Percentiles rank a stretch among this genome's conserved stretches.
Conservation (phyloP, 768 basidiomycete species). For the Mycena galericulata region DNA sequence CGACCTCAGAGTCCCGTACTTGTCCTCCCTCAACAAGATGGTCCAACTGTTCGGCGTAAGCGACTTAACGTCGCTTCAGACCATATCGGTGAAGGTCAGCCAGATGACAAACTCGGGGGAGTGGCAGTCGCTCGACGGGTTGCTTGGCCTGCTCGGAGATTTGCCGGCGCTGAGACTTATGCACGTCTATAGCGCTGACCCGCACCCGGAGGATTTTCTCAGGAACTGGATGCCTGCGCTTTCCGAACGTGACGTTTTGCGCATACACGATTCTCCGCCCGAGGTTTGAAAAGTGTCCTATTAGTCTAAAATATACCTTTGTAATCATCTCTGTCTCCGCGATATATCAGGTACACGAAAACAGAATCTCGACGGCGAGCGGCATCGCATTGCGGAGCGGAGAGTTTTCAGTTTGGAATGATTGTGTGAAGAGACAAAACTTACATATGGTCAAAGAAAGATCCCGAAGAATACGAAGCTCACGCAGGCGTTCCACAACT, state of each 20-base stretch:
- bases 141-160: not conserved
- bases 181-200: not conserved
- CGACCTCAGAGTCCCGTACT: conserved; percentile 17
- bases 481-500: too few relatives aligned
- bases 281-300: too few relatives aligned
- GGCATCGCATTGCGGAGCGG: too few relatives aligned
- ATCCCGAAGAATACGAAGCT: too few relatives aligned
- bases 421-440: too few relatives aligned
- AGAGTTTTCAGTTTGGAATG: too few relatives aligned
- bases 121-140: conserved; percentile 24
- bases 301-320: too few relatives aligned
- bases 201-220: conserved; percentile 6
- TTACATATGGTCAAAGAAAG: too few relatives aligned
- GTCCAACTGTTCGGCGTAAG: conserved; percentile 8
- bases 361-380: too few relatives aligned
- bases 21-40: conserved; percentile 16
- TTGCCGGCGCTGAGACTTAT: conserved; percentile 16
- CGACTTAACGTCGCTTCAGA: conserved; percentile 3
- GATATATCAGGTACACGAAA: too few relatives aligned
- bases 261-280: not conserved
- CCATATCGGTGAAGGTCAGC: conserved; percentile 18
- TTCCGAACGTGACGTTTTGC: conserved; percentile 7
- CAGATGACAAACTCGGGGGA: conserved; percentile 1
- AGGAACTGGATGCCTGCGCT: not conserved
- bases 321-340: too few relatives aligned